phyloP scores from a whole-genome alignment of 208 protist species.

The Leishmania turanica region DNA sequence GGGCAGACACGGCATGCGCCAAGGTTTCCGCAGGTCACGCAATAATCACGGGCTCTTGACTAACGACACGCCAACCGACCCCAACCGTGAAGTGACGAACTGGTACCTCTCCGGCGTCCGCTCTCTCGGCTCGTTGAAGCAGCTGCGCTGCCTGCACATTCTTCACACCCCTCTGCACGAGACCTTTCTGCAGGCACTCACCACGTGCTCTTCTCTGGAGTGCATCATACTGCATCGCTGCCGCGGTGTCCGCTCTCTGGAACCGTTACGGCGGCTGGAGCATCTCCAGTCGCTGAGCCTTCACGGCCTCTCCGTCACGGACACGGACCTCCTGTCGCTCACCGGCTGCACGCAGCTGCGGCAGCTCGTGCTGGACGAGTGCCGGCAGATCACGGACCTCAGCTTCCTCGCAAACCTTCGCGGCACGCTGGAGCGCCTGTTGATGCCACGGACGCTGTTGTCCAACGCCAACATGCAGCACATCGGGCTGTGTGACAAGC shows the following conservation, averaged over 20 bases:
- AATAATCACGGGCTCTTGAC: no score
- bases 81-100: conserved; percentile 24
- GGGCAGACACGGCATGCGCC: background rate
- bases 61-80: background rate
- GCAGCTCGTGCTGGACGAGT: conserved; percentile 72
- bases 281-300: conserved; percentile 51
- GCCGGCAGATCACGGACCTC: conserved; percentile 58
- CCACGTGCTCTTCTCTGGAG: conserved; percentile 49
- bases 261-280: conserved; percentile 46
- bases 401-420: conserved; percentile 47
- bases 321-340: conserved; percentile 51
- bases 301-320: conserved; percentile 52
- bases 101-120: conserved; percentile 74
- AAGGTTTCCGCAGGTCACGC: background rate
- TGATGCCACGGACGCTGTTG: conserved; percentile 53
- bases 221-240: conserved; percentile 69
- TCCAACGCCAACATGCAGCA: conserved; percentile 52
- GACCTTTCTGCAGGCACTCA: conserved; percentile 54
- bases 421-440: conserved; percentile 38
- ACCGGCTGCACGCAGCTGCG: conserved; percentile 39
- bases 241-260: conserved; percentile 55
- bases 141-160: conserved; percentile 70
- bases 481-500: conserved; percentile 42
- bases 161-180: conserved; percentile 54
- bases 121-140: conserved; percentile 51